These are phyloP conservation scores for Oropetium thomaeum DNA, from an alignment of 176 grass and related monocot species.

Conservation along the genomic window DNA sequence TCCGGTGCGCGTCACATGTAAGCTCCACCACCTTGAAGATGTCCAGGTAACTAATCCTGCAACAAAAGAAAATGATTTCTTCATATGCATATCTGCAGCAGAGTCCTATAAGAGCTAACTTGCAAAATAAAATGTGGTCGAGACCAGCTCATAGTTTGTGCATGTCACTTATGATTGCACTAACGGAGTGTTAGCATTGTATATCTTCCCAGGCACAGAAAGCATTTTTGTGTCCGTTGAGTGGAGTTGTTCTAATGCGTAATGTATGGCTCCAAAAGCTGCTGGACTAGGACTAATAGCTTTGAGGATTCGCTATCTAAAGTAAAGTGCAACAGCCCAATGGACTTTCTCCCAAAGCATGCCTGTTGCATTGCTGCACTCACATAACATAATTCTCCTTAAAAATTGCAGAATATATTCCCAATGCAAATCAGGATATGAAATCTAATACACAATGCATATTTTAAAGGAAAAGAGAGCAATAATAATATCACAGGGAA, in stretches of 20 bases:
- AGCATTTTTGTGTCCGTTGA: neutral
- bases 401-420: constrained; percentile 24
- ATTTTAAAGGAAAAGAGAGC: neutral
- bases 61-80: neutral
- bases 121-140: neutral
- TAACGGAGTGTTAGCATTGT: neutral
- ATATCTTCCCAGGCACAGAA: neutral
- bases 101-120: neutral
- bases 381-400: constrained; percentile 7
- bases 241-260: constrained; percentile 4
- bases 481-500: neutral
- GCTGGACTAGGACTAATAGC: constrained; percentile 25
- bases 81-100: neutral
- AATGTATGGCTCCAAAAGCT: constrained; percentile 17
- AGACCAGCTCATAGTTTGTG: neutral
- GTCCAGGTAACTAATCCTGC: constrained; percentile 88
- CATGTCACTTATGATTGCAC: neutral
- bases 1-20: constrained; percentile 68
- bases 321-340: constrained; percentile 21
- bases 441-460: constrained; percentile 17
- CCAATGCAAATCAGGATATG: constrained; percentile 22
- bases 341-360: constrained; percentile 19
- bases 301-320: constrained; percentile 22
- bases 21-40: constrained; percentile 96
- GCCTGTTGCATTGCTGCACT: neutral